Evolutionary conservation across 1,139 yeast species (phyloP).

Genomic region (Ogataea hybrid): DNA sequence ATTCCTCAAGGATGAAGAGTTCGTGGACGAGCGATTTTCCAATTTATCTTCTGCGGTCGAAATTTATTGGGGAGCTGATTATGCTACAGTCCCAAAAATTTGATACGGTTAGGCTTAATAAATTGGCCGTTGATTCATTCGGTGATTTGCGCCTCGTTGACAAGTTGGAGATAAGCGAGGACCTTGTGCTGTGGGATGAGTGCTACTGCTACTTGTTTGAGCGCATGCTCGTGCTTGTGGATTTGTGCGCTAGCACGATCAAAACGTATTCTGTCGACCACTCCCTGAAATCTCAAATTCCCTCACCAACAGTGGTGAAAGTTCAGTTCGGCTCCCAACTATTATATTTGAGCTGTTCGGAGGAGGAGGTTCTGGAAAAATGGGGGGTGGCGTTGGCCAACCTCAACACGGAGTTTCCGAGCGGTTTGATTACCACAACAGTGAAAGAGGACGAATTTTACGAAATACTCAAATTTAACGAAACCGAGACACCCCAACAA

Average conservation of each 20-base stretch:
- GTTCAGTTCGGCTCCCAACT: constrained; percentile 9
- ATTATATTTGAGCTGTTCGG: constrained; percentile 26
- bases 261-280: constrained; percentile 14
- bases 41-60: constrained; percentile 15
- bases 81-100: constrained; percentile 16
- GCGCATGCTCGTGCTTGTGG: constrained; percentile 22
- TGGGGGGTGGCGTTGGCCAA: constrained; percentile 38
- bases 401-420: constrained; percentile 30
- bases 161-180: constrained; percentile 20
- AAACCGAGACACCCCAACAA: constrained; percentile 5
- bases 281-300: constrained; percentile 16
- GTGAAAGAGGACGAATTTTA: constrained; percentile 27
- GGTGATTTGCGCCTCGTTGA: constrained; percentile 37
- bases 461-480: constrained; percentile 6
- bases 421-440: constrained; percentile 32
- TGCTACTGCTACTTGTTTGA: constrained; percentile 34
- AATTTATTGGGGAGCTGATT: constrained; percentile 22
- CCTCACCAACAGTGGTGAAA: constrained; percentile 18
- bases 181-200: constrained; percentile 20
- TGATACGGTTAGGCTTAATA: constrained; percentile 14
- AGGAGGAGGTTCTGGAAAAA: constrained; percentile 32
- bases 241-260: constrained; percentile 8
- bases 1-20: background rate
- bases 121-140: constrained; percentile 26
- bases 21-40: constrained; percentile 21